Evolutionary conservation across 2,329 filamentous ascomycete species (phyloP).

Genomic region (Aspergillus quadricinctus): DNA sequence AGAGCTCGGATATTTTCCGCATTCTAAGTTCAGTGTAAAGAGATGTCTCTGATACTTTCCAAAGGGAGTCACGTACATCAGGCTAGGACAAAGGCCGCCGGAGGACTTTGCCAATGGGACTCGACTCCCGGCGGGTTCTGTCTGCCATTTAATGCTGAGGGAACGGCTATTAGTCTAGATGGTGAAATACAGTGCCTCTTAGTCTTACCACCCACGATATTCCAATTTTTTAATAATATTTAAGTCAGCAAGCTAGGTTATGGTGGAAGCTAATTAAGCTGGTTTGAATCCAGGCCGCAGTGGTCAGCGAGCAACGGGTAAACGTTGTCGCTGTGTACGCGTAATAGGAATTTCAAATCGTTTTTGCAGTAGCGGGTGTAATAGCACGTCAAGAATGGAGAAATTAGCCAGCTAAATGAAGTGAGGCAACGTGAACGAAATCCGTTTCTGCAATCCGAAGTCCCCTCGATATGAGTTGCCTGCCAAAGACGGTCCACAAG

Average conservation of each 20-base stretch:
- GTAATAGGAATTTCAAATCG: neutral
- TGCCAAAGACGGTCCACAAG: neutral
- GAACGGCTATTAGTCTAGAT: too few relatives aligned
- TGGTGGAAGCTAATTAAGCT: neutral
- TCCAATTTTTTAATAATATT: too few relatives aligned
- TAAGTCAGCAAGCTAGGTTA: neutral
- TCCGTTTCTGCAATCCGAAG: too few relatives aligned
- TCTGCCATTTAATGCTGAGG: too few relatives aligned
- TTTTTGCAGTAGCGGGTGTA: neutral
- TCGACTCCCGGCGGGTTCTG: too few relatives aligned
- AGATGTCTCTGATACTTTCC: neutral
- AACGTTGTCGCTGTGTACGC: neutral
- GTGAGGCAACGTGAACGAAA: too few relatives aligned
- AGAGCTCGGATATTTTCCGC: neutral
- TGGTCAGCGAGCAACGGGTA: neutral
- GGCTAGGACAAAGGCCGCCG: neutral
- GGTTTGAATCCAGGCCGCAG: neutral
- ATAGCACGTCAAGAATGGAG: neutral
- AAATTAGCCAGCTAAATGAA: neutral
- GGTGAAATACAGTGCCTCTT: too few relatives aligned
- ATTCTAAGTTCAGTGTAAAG: neutral
- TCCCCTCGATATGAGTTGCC: neutral
- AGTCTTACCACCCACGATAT: too few relatives aligned
- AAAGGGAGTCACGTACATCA: neutral
- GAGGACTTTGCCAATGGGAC: neutral